Conservation (phyloP, 305 asterid genomes). For the Fraxinus albicans region DNA sequence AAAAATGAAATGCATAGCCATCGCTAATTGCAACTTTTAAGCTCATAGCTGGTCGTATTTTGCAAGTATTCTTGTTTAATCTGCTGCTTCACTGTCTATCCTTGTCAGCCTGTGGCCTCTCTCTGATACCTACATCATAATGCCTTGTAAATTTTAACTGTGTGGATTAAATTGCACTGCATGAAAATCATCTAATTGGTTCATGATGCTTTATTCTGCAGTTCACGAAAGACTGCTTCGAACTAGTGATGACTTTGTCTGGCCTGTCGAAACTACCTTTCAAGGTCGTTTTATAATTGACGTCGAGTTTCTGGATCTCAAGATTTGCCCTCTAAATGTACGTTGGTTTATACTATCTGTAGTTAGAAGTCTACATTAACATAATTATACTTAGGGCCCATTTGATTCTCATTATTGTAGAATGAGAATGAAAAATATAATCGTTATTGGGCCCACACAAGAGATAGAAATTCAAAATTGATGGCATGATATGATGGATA, state of each 20-base stretch:
- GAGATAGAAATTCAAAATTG: no score
- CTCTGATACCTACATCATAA: not conserved
- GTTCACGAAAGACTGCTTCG: constrained; percentile 90
- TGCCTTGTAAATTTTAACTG: not conserved
- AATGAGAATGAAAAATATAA: no score
- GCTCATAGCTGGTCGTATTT: not conserved
- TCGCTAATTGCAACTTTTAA: not conserved
- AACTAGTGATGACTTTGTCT: constrained; percentile 85
- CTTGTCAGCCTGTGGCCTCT: not conserved
- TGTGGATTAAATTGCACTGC: not conserved
- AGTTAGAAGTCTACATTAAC: not conserved
- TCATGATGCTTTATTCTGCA: constrained; percentile 43
- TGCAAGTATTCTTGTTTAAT: not conserved
- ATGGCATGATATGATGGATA: no score
- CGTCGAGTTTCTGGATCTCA: constrained; percentile 91
- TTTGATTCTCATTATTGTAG: no score
- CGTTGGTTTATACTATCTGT: constrained; percentile 27
- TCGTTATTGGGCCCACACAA: no score
- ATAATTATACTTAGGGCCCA: not conserved
- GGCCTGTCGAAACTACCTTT: constrained; percentile 65
- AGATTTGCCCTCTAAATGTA: constrained; percentile 68
- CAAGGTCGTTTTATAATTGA: constrained; percentile 81
- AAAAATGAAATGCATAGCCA: not conserved
- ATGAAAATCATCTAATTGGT: constrained; percentile 5
- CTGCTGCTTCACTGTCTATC: not conserved